Evolutionary conservation across 192 early-diverging fungal species (phyloP).

Genomic region (Coemansia sp.): DNA sequence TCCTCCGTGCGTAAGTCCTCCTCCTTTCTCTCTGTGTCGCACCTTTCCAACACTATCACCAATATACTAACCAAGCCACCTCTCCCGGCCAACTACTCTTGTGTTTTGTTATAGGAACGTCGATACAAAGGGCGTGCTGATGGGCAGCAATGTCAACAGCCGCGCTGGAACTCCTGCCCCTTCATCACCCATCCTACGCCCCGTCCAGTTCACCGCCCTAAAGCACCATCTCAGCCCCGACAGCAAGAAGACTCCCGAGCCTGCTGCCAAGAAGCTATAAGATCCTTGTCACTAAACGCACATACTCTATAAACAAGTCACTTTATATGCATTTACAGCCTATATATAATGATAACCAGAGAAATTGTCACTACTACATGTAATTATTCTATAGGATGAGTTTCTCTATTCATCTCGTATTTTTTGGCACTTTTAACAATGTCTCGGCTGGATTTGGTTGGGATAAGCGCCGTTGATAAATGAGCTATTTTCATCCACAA

Average conservation of each 20-base stretch:
- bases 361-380: not conserved
- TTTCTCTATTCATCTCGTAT: not conserved
- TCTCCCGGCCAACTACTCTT: not conserved
- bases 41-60: not conserved
- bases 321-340: not conserved
- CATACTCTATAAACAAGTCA: not conserved
- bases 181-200: conserved; percentile 23
- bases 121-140: conserved; percentile 8
- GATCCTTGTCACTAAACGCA: not conserved
- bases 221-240: conserved; percentile 31
- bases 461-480: not conserved
- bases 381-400: not conserved
- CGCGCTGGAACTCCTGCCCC: conserved; percentile 26
- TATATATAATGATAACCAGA: not conserved
- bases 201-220: conserved; percentile 2
- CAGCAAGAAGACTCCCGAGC: conserved; percentile 13
- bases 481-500: not conserved
- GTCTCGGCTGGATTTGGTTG: not conserved
- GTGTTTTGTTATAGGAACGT: conserved; percentile 18
- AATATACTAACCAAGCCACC: not conserved
- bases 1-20: conserved; percentile 58
- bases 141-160: conserved; percentile 21
- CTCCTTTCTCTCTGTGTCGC: not conserved
- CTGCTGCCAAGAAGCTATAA: conserved; percentile 10
- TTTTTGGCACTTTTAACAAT: not conserved